phyloP scores from a whole-genome alignment of 2,329 filamentous ascomycete species.

The Lachnum nothofagi region DNA sequence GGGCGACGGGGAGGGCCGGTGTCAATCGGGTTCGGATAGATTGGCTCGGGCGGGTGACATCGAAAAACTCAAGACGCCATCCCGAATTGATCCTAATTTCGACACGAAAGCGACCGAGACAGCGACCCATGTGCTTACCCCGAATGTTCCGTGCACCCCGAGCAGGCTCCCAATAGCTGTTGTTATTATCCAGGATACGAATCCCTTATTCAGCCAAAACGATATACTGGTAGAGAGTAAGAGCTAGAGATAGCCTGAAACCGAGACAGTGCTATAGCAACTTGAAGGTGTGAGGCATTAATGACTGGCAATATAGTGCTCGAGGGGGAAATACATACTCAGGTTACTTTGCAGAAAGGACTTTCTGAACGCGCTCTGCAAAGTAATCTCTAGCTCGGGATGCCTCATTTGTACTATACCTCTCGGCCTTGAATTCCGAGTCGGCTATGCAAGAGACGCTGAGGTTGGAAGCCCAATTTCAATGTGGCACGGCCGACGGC shows the following conservation, averaged over 20 bases:
- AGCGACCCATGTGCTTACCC: background rate
- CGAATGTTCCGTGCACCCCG: background rate
- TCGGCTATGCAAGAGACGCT: background rate
- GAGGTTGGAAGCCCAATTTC: background rate
- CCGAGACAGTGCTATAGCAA: too few relatives aligned
- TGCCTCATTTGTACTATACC: background rate
- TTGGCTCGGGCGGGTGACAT: too few relatives aligned
- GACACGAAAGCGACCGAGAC: background rate
- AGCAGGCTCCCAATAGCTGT: background rate
- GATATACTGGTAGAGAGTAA: background rate
- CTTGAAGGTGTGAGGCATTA: too few relatives aligned
- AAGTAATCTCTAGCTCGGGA: background rate
- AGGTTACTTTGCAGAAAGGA: background rate
- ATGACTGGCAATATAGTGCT: too few relatives aligned
- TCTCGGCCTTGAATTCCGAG: background rate
- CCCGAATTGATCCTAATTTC: too few relatives aligned
- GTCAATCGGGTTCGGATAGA: too few relatives aligned
- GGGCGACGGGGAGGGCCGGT: too few relatives aligned
- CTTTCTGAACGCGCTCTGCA: background rate
- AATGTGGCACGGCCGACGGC: background rate
- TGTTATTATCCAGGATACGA: background rate
- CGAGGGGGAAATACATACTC: too few relatives aligned
- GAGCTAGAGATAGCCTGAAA: background rate
- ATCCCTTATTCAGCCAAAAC: background rate
- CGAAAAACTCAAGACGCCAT: too few relatives aligned